phyloP scores from a whole-genome alignment of 257 asterid species.

The Perilla frutescens region DNA sequence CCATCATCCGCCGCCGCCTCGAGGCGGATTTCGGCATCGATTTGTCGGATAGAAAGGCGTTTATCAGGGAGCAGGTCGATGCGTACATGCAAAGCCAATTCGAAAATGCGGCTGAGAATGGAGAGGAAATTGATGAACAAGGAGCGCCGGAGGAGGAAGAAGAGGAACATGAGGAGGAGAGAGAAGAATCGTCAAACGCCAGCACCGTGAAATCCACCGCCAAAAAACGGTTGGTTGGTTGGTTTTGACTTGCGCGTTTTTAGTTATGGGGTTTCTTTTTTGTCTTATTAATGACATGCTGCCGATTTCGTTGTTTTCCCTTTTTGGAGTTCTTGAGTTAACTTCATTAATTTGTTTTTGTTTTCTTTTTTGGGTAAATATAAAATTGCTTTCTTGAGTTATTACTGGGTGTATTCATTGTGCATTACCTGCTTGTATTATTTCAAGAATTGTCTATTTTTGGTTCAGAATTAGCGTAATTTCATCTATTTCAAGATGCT shows the following conservation, averaged over 20 bases:
- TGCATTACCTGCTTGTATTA: neutral
- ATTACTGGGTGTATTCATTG: conserved; percentile 13
- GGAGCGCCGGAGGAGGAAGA: conserved; percentile 38
- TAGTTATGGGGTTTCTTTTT: conserved; percentile 4
- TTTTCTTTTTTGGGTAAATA: neutral
- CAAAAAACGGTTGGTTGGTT: conserved; percentile 66
- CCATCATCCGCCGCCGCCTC: conserved; percentile 75
- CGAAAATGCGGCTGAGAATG: conserved; percentile 46
- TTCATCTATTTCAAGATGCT: neutral
- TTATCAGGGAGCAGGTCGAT: conserved; percentile 83
- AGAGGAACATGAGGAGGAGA: conserved; percentile 45
- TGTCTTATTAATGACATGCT: conserved; percentile 3
- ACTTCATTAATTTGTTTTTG: conserved; percentile 1
- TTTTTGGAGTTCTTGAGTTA: conserved; percentile 5
- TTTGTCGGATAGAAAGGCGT: conserved; percentile 74
- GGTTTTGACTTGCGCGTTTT: conserved; percentile 17
- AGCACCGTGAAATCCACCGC: conserved; percentile 36
- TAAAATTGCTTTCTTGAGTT: neutral
- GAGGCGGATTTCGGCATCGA: conserved; percentile 86
- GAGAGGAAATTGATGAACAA: conserved; percentile 38
- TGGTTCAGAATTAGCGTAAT: conserved; percentile 6
- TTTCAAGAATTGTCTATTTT: conserved; percentile 2
- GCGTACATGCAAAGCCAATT: conserved; percentile 58
- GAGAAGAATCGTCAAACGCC: conserved; percentile 38
- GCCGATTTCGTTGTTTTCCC: conserved; percentile 6